These are phyloP conservation scores for Euclidium syriacum DNA, from an alignment of 345 rosid species.

Conservation along the genomic window DNA sequence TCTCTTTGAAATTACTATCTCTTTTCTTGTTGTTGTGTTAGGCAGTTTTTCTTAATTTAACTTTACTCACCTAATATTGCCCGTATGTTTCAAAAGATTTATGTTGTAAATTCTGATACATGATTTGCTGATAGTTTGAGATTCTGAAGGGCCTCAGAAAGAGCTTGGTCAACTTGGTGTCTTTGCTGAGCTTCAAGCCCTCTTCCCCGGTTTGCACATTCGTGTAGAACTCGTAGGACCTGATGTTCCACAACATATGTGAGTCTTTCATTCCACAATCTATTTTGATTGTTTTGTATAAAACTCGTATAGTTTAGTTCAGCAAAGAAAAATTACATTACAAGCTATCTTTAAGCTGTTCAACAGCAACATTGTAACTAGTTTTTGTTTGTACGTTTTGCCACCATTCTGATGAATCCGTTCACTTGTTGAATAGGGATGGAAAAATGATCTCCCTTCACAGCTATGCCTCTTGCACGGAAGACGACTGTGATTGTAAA, in stretches of 20 bases:
- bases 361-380: background rate
- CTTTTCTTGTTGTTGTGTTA: background rate
- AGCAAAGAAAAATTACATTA: background rate
- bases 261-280: constrained; percentile 13
- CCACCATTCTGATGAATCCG: background rate
- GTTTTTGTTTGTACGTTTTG: background rate
- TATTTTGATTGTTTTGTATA: background rate
- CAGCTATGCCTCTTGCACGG: constrained; percentile 49
- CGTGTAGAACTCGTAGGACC: constrained; percentile 75
- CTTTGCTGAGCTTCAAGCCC: constrained; percentile 73
- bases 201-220: constrained; percentile 63
- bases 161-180: constrained; percentile 83
- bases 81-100: background rate
- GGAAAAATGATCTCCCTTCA: constrained; percentile 48
- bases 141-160: constrained; percentile 77
- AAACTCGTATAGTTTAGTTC: background rate
- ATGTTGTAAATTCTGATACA: background rate
- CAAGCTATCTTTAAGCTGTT: background rate
- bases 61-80: background rate
- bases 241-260: constrained; percentile 67
- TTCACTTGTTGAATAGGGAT: constrained; percentile 40
- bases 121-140: constrained; percentile 24
- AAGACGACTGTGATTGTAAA: constrained; percentile 56
- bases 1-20: background rate
- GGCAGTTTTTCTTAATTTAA: background rate